A percentile compares a stretch with the other conserved stretches of the same genome.
Evolutionary conservation across 2,329 filamentous ascomycete genomes (phyloP).

Genomic region (Botrytis galanthina): DNA sequence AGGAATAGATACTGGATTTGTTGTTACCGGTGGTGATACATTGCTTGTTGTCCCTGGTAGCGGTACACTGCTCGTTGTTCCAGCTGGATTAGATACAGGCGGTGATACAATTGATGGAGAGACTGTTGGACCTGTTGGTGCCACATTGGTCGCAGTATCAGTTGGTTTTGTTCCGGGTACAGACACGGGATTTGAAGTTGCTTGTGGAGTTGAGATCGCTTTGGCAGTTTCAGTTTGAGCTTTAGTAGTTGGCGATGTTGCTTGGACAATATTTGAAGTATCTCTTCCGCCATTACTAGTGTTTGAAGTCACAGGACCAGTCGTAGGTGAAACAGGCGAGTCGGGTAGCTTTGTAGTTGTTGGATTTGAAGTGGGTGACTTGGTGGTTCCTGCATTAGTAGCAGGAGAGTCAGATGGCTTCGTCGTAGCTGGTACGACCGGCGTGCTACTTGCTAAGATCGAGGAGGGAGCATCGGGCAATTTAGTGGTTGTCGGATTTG

Average conservation of each 20-base stretch:
- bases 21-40: not conserved
- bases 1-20: not conserved
- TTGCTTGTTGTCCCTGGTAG: not conserved
- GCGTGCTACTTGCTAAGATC: not conserved
- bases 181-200: not conserved
- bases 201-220: slow-evolving; percentile 3
- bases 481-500: not conserved
- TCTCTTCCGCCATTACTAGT: not conserved
- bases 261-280: not conserved
- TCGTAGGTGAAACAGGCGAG: not conserved
- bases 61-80: not conserved
- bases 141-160: not conserved
- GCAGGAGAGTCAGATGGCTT: not conserved
- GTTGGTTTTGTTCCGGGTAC: not conserved
- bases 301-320: not conserved
- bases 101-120: not conserved
- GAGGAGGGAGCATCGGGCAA: not conserved
- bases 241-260: not conserved
- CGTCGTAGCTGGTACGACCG: not conserved
- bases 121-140: not conserved
- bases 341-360: not conserved
- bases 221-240: not conserved
- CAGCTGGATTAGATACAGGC: not conserved
- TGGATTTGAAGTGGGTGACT: not conserved
- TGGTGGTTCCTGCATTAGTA: not conserved